Percentiles rank a stretch among this genome's conserved stretches.
phyloP scores from a whole-genome alignment of 179 eudicot genomes.

The Gypsophila paniculata region DNA sequence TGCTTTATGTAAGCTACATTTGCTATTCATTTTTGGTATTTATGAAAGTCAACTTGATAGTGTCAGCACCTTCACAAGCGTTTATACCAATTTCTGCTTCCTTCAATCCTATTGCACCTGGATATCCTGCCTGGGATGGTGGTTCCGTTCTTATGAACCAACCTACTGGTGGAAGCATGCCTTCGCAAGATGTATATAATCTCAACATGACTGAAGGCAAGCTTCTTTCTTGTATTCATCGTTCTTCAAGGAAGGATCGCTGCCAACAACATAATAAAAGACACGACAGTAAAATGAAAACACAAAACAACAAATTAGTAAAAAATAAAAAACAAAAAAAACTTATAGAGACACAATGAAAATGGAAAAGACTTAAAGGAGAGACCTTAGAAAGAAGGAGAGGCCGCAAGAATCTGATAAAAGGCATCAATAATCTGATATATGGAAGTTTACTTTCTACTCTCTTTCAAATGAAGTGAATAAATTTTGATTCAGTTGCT shows the following conservation, averaged over 20 bases:
- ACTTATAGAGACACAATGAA: not conserved
- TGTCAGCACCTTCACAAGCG: slow-evolving; percentile 49
- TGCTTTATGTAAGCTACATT: not conserved
- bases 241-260: not conserved
- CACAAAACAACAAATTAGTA: not conserved
- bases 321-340: too few relatives aligned
- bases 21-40: slow-evolving; percentile 12
- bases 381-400: not conserved
- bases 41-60: slow-evolving; percentile 29
- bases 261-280: not conserved
- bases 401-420: not conserved
- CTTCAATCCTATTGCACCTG: slow-evolving; percentile 51
- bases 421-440: not conserved
- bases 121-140: slow-evolving; percentile 75
- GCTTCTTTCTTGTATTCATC: slow-evolving; percentile 9
- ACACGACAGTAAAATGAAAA: too few relatives aligned
- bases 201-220: slow-evolving; percentile 58
- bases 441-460: not conserved
- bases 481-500: slow-evolving; percentile 44
- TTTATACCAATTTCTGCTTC: slow-evolving; percentile 55
- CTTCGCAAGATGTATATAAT: slow-evolving; percentile 53
- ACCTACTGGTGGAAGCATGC: slow-evolving; percentile 39
- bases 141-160: slow-evolving; percentile 47
- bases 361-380: not conserved
- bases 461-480: slow-evolving; percentile 25